phyloP scores from a whole-genome alignment of 2,329 filamentous ascomycete genomes.

The Penicillium sp. region DNA sequence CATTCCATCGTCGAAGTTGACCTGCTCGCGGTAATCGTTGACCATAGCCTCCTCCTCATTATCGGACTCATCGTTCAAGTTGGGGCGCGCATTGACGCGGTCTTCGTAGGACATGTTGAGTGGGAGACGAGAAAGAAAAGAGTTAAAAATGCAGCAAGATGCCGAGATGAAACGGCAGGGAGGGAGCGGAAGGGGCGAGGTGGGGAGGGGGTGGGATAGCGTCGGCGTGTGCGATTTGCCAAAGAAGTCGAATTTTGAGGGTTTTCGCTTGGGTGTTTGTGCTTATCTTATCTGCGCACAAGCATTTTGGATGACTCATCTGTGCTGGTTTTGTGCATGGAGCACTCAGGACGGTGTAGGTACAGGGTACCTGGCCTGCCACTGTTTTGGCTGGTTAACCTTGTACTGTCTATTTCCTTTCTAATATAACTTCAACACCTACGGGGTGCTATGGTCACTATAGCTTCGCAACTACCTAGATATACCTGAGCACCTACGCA shows the following conservation, averaged over 20 bases:
- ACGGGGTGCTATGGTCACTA: not conserved
- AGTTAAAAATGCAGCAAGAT: conserved; percentile 10
- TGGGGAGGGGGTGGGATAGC: conserved; percentile 28
- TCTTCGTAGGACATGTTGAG: conserved; percentile 47
- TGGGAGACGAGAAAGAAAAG: conserved; percentile 14
- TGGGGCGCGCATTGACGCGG: conserved; percentile 42
- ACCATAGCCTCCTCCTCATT: conserved; percentile 94
- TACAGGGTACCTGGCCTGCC: not conserved
- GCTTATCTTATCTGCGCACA: conserved; percentile 43
- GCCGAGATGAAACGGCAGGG: conserved; percentile 22
- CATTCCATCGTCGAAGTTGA: conserved; percentile 86
- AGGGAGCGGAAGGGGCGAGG: conserved; percentile 16
- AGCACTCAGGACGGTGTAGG: not conserved
- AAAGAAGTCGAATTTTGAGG: conserved; percentile 45
- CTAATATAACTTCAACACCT: not conserved
- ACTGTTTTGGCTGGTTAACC: not conserved
- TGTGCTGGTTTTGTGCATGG: not conserved
- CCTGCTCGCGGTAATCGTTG: conserved; percentile 93
- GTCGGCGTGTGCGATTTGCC: conserved; percentile 39
- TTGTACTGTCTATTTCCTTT: not conserved
- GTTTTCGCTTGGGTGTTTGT: conserved; percentile 46
- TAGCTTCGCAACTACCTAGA: not conserved
- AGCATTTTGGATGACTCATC: conserved; percentile 35
- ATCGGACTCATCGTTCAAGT: conserved; percentile 76
- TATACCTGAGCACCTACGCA: not conserved